These are phyloP conservation scores for Citrus hindsii DNA, from an alignment of 345 rosid species.

Conservation along the genomic window DNA sequence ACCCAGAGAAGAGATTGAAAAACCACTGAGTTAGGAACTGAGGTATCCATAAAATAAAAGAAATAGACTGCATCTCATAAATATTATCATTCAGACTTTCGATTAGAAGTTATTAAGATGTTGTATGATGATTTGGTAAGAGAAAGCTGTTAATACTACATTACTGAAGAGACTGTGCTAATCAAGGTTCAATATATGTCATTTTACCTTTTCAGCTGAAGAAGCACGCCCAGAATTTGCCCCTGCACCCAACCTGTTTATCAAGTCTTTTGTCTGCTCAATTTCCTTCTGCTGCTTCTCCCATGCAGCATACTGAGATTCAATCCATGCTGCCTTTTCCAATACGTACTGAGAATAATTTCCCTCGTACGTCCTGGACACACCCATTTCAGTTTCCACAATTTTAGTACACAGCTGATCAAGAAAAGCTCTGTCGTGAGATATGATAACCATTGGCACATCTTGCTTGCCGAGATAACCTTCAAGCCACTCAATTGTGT, in stretches of 20 bases:
- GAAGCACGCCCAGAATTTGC: constrained; percentile 94
- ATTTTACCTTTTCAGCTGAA: constrained; percentile 83
- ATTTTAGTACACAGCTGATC: constrained; percentile 94
- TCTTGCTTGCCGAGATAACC: constrained; percentile 83
- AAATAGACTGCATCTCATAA: background rate
- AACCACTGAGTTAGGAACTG: background rate
- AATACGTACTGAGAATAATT: constrained; percentile 81
- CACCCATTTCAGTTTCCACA: constrained; percentile 96
- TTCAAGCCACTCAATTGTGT: constrained; percentile 98
- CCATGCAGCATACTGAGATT: constrained; percentile 76
- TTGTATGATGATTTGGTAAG: too few species aligned
- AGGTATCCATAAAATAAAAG: constrained; percentile 7
- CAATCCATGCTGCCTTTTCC: constrained; percentile 75
- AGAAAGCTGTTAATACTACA: background rate
- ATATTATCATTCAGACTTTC: background rate
- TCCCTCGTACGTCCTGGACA: constrained; percentile 76
- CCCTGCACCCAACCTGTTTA: constrained; percentile 77
- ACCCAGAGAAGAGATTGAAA: constrained; percentile 7
- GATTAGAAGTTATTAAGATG: background rate
- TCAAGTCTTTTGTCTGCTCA: constrained; percentile 70
- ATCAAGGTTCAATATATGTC: background rate
- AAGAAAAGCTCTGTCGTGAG: constrained; percentile 95
- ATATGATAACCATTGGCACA: constrained; percentile 95
- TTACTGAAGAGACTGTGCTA: background rate
- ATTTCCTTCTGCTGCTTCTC: constrained; percentile 93